Percentiles rank a stretch among this genome's conserved stretches.
Evolutionary conservation across 768 basidiomycete genomes (phyloP).

Genomic region (Suillus ampliporus): DNA sequence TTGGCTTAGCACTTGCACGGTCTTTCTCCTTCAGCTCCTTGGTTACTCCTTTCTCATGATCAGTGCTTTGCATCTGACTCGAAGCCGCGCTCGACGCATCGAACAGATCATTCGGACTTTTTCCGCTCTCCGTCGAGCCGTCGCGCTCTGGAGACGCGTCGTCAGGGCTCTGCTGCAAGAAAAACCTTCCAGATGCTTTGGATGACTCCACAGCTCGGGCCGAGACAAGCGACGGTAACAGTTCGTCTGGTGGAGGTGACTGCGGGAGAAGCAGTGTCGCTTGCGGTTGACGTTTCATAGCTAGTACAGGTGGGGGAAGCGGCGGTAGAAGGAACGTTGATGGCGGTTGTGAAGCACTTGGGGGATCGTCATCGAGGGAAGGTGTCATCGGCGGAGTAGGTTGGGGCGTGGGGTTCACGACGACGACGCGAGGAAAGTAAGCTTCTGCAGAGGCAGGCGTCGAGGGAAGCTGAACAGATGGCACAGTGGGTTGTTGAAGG

Average conservation of each 20-base stretch:
- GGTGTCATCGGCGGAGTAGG: slow-evolving; percentile 82
- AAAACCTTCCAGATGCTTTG: slow-evolving; percentile 46
- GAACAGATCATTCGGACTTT: slow-evolving; percentile 37
- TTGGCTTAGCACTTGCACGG: slow-evolving; percentile 24
- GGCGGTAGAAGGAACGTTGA: slow-evolving; percentile 36
- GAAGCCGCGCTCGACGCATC: slow-evolving; percentile 44
- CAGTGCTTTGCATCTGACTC: slow-evolving; percentile 30
- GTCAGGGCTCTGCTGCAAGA: slow-evolving; percentile 51
- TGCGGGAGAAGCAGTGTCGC: slow-evolving; percentile 24
- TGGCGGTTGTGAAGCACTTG: slow-evolving; percentile 29
- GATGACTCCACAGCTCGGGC: slow-evolving; percentile 19
- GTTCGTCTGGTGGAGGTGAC: slow-evolving; percentile 13
- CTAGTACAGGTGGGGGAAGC: slow-evolving; percentile 31
- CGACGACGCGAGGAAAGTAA: slow-evolving; percentile 60
- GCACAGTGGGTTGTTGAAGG: slow-evolving; percentile 28
- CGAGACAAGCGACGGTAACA: slow-evolving; percentile 11
- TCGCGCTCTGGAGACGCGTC: slow-evolving; percentile 42
- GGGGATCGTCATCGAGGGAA: slow-evolving; percentile 35
- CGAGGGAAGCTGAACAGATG: slow-evolving; percentile 34
- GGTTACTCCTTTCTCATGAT: slow-evolving; percentile 23
- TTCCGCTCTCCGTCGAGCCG: slow-evolving; percentile 38
- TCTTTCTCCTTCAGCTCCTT: slow-evolving; percentile 25
- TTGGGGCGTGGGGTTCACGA: slow-evolving; percentile 79
- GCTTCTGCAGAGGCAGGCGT: slow-evolving; percentile 28
- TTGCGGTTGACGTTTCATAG: slow-evolving; percentile 24